Conservation (phyloP, 768 basidiomycete species). For the Rhodocollybia butyracea region DNA sequence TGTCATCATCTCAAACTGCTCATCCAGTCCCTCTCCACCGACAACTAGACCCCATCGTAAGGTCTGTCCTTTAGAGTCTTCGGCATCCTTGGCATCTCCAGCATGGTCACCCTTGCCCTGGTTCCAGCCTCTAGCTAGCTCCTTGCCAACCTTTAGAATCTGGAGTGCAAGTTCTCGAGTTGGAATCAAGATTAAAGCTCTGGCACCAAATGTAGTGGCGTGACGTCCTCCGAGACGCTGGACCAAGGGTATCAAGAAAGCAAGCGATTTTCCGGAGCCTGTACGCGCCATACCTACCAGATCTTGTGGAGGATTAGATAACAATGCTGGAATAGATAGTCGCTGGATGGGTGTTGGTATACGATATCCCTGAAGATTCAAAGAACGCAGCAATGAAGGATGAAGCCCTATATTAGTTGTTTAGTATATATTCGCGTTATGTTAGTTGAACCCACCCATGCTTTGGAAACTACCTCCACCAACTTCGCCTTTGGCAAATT, state of each 20-base stretch:
- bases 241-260: constrained; percentile 90
- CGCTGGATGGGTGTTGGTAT: constrained; percentile 97
- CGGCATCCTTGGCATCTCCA: constrained; percentile 60
- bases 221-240: constrained; percentile 84
- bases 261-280: constrained; percentile 95
- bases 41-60: constrained; percentile 93
- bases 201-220: constrained; percentile 73
- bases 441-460: constrained; percentile 64
- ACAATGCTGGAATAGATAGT: constrained; percentile 79
- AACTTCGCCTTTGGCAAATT: constrained; percentile 69
- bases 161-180: constrained; percentile 94
- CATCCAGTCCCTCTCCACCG: constrained; percentile 92
- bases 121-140: constrained; percentile 82
- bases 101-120: constrained; percentile 61
- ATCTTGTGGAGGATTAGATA: constrained; percentile 82
- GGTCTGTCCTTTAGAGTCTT: constrained; percentile 53
- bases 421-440: not conserved
- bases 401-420: constrained; percentile 59
- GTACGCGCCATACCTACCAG: constrained; percentile 98
- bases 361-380: constrained; percentile 90
- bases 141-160: constrained; percentile 91
- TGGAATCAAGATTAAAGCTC: constrained; percentile 87
- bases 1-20: constrained; percentile 94
- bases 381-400: constrained; percentile 76
- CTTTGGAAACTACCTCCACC: constrained; percentile 95